Evolutionary conservation across 2,329 filamentous ascomycete genomes (phyloP).

Genomic region (Scedosporium apiospermum): DNA sequence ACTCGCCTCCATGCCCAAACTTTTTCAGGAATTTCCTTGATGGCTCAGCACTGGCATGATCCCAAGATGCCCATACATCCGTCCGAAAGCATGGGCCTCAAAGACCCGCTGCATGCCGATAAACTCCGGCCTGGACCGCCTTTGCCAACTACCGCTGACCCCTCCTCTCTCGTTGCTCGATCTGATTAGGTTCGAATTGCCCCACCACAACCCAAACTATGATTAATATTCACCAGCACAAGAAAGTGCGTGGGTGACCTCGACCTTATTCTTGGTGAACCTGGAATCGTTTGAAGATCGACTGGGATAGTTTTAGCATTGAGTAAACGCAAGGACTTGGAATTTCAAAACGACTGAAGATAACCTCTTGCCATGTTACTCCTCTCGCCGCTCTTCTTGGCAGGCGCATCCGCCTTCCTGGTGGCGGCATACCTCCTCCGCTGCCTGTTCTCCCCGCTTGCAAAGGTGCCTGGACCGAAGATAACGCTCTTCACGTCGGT

Average conservation of each 20-base stretch:
- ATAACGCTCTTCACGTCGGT: constrained; percentile 39
- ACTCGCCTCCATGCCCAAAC: no score
- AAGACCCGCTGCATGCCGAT: constrained; percentile 2
- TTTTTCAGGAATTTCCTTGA: no score
- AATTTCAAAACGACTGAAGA: not conserved
- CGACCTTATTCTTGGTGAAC: no score
- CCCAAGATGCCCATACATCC: not conserved
- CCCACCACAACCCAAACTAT: constrained; percentile 2
- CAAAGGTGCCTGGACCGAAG: constrained; percentile 37
- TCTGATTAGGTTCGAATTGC: constrained; percentile 4
- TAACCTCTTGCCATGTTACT: constrained; percentile 8
- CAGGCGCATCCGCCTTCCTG: constrained; percentile 15
- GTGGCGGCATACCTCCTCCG: constrained; percentile 16
- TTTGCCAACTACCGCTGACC: not conserved
- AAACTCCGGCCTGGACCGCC: not conserved
- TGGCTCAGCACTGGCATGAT: no score
- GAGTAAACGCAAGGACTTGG: no score
- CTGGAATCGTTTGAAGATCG: no score
- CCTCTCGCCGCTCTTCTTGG: constrained; percentile 18
- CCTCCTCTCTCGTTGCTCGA: not conserved
- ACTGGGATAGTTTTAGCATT: no score
- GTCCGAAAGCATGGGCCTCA: not conserved
- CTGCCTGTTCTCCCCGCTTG: constrained; percentile 22
- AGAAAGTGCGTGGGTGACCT: no score
- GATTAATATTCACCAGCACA: not conserved